Evolutionary conservation across 805 yeast species (phyloP).

Genomic region (Barnettozyma populi): DNA sequence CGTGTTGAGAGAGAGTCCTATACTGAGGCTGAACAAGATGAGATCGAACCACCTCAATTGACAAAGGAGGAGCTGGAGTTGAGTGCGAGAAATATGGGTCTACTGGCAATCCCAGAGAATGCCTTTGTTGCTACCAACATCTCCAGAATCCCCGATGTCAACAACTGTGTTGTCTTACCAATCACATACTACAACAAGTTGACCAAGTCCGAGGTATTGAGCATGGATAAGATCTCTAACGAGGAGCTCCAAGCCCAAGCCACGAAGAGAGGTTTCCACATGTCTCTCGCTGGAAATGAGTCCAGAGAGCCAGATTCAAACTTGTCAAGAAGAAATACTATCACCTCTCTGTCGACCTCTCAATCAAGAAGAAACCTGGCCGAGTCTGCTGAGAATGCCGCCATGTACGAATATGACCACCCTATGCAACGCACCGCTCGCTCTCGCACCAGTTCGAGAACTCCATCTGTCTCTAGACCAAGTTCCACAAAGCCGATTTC

Average conservation of each 20-base stretch:
- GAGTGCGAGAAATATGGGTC: constrained; percentile 41
- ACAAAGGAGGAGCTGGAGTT: constrained; percentile 28
- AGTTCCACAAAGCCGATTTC: constrained; percentile 14
- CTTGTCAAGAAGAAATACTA: constrained; percentile 18
- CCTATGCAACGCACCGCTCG: constrained; percentile 16
- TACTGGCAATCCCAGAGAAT: constrained; percentile 52
- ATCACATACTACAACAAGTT: constrained; percentile 57
- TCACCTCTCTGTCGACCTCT: constrained; percentile 19
- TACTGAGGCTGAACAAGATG: constrained; percentile 7
- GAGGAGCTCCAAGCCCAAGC: constrained; percentile 42
- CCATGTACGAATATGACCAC: constrained; percentile 23
- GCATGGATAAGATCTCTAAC: constrained; percentile 40
- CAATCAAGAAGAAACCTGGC: constrained; percentile 24
- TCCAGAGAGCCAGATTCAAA: constrained; percentile 9
- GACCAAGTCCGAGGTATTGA: constrained; percentile 38
- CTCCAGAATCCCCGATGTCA: constrained; percentile 46
- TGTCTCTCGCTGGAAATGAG: constrained; percentile 19
- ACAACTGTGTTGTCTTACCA: constrained; percentile 59
- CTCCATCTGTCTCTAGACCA: constrained; percentile 11
- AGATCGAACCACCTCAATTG: constrained; percentile 2
- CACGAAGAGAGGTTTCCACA: constrained; percentile 42
- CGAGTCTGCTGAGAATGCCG: constrained; percentile 27
- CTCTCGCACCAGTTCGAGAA: constrained; percentile 17
- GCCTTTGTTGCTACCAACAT: constrained; percentile 60
- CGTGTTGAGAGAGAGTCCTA: constrained; percentile 2